Base-by-base conservation (phyloP, 805 yeast species). In the Lipomyces starkeyi region DNA sequence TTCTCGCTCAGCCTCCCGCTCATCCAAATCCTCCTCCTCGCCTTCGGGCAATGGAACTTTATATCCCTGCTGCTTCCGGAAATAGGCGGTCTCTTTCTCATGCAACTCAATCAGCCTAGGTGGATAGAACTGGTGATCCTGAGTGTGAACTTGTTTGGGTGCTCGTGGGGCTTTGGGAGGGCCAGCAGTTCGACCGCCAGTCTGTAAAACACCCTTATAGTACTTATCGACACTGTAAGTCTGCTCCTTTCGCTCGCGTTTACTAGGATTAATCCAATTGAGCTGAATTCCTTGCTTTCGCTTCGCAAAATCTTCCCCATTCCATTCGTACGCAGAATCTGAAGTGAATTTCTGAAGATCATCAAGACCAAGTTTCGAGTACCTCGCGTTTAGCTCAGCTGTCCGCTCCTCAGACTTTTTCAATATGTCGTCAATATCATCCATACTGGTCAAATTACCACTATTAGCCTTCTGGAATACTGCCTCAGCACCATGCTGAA, bases 301-400 rank as follows among this genome's bases (percentile, higher is more conserved):
- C 73, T 87, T 86, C 69, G 94, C 93, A 77, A 89, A 90, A 74
- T 90, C 89, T 73, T 89, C 85, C 20, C 99, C 99, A 75, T 95
- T 93, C 99, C 99, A 94, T 78, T 93, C 97, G 78, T 94, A 94
- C 0, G 97, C 95, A 29, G 89, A 89, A 72, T 92, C 97, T 7
- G 92, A 89, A 11, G 95, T 89, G 75, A 93, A 93, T 76, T 91
- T 91, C 76, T 94, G 98, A 61, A 95, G 82, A 76, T 95, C 99
- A 77, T 95, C 98, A 35, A 95, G 81, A 9, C 98, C 98, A 43
- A 95, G 83, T 61, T 90, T 86, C 64, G 92, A 88, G 78, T 90
- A 95, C 77, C 91, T 91, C 17, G 88, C 89, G 76, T 92, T 93
- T 70, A 95, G 81, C 59, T 85, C 85, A 32, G 87, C 85, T 0